Percentiles rank a stretch among this genome's conserved stretches.
phyloP scores from a whole-genome alignment of 805 yeast species.

The Wickerhamiella domercqiae region DNA sequence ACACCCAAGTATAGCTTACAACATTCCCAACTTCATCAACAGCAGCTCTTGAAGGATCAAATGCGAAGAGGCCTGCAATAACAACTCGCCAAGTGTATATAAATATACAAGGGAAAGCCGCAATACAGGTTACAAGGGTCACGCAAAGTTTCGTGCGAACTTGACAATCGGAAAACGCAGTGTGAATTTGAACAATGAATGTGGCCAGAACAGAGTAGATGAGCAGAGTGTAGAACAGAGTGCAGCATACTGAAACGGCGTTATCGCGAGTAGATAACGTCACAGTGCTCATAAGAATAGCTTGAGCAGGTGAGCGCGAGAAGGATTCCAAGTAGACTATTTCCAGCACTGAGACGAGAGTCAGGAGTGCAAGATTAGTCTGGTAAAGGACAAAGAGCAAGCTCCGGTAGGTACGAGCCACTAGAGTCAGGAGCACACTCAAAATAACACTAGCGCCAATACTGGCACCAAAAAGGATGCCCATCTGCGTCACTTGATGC shows the following conservation, averaged over 20 bases:
- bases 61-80: slow-evolving; percentile 3
- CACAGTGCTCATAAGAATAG: too few species aligned
- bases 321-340: slow-evolving; percentile 30
- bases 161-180: slow-evolving; percentile 36
- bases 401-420: slow-evolving; percentile 39
- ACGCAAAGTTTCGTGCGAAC: slow-evolving; percentile 19
- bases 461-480: slow-evolving; percentile 31
- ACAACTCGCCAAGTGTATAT: slow-evolving; percentile 42
- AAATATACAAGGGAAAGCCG: slow-evolving; percentile 42
- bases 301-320: too few species aligned
- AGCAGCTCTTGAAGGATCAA: not conserved
- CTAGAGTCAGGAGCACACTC: slow-evolving; percentile 30
- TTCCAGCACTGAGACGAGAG: slow-evolving; percentile 48
- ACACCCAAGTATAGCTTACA: slow-evolving; percentile 17
- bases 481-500: slow-evolving; percentile 1
- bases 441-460: slow-evolving; percentile 40
- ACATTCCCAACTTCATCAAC: not conserved
- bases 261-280: slow-evolving; percentile 13
- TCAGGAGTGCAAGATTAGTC: slow-evolving; percentile 36
- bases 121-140: slow-evolving; percentile 27
- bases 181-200: slow-evolving; percentile 52
- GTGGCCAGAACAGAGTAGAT: slow-evolving; percentile 48
- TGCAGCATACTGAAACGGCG: slow-evolving; percentile 22
- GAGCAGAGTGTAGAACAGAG: slow-evolving; percentile 43
- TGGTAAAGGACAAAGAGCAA: slow-evolving; percentile 67